Conservation (phyloP, 495 filamentous ascomycete genomes). For the Patellaria atrata region DNA sequence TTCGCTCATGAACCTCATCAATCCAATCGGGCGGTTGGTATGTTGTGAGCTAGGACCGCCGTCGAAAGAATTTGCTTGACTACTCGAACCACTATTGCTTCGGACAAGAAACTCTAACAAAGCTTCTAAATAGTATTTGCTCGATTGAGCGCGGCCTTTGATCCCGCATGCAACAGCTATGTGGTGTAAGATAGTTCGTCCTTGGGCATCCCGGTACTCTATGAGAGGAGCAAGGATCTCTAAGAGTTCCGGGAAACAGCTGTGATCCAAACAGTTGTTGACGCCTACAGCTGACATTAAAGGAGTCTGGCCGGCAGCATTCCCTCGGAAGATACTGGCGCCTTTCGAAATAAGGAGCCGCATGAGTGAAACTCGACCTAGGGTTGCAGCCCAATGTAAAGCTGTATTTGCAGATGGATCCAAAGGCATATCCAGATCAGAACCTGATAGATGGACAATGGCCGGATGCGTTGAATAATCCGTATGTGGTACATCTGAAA, state of each 20-base stretch:
- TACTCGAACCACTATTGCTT: conserved; percentile 19
- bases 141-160: conserved; percentile 69
- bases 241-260: conserved; percentile 68
- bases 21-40: conserved; percentile 48
- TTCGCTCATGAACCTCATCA: conserved; percentile 85
- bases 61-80: conserved; percentile 14
- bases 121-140: conserved; percentile 85
- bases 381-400: conserved; percentile 91
- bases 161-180: conserved; percentile 90
- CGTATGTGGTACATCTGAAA: conserved; percentile 52
- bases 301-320: conserved; percentile 76
- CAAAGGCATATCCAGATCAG: conserved; percentile 80
- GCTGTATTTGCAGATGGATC: conserved; percentile 78
- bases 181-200: conserved; percentile 85
- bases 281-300: conserved; percentile 78
- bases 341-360: conserved; percentile 67
- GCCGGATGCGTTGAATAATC: conserved; percentile 53
- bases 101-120: conserved; percentile 87
- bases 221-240: conserved; percentile 83
- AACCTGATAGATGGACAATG: conserved; percentile 53
- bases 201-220: conserved; percentile 73
- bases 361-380: conserved; percentile 69
- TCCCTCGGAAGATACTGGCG: conserved; percentile 74
- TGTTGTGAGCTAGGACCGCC: conserved; percentile 14
- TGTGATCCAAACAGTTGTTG: conserved; percentile 78